Base-by-base conservation (phyloP, 176 grass and related monocot species). In the Triticum turgidum region DNA sequence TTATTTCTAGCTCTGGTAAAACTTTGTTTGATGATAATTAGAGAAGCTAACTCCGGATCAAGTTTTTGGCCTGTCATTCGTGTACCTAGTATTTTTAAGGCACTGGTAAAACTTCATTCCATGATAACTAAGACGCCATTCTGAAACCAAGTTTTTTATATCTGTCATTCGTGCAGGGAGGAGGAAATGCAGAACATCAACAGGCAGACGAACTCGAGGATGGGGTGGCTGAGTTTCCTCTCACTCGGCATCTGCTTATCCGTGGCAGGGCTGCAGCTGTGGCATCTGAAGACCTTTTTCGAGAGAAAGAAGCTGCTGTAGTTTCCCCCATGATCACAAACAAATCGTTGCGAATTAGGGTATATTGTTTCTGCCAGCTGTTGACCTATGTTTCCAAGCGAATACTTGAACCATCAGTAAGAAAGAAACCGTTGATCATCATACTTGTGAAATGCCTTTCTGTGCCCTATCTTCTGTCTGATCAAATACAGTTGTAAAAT, bases 291-390 rank as follows among this genome's bases (percentile, higher is more conserved):
- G 82, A 96, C 92, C 69, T 98, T 96, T 86, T 98, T 98, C 11
- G 97, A 98, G 92, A 96, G 97, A 77, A 98, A 98, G 92, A 98
- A 98, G 87, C 85, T 98, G 76, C 88, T 98, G 73, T 98, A 91
- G 80, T 80, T 81, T 8, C 49, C 34, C 69, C 41, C 41, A 30
- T 65, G 56, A 21, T 79, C 9, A 15, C 6, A 51, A 15, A 51
- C 47, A 51, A 51, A 51, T 51, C 47, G 1, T 56, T 20, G 52
- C 52, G 17, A 56, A 73, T 45, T 45, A 45, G 70, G 22, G 70
- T 76, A 22, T 87, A 66, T 62, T 80, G 73, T 80, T 61, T 61
- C 7, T 61, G 67, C 80, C 20, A 68, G 79, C 6, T n/a, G 41
- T 66, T 65, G 62, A 73, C 72, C 11, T 67, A 24, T 83, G 24